These are phyloP conservation scores for Wallacemonas collosoma DNA, from an alignment of 208 protist species.

Conservation along the genomic window DNA sequence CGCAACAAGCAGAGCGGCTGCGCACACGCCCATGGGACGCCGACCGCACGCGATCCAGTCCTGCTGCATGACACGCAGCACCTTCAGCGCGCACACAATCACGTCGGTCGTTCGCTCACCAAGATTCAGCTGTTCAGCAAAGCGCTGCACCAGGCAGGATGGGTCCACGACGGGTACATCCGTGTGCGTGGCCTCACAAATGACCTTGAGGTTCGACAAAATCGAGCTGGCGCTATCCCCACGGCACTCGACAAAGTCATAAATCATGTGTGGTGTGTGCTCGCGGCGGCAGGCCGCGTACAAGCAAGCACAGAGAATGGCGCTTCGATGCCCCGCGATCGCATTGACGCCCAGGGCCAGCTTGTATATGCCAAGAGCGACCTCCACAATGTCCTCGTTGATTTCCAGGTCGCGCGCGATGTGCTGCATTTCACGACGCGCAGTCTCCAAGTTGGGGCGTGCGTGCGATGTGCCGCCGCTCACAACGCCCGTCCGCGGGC, in stretches of 20 bases:
- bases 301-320: constrained; percentile 82
- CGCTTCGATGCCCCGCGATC: constrained; percentile 67
- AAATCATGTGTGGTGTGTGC: constrained; percentile 86
- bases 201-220: constrained; percentile 71
- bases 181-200: constrained; percentile 80
- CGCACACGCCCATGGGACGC: constrained; percentile 89
- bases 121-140: constrained; percentile 88
- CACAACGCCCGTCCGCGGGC: constrained; percentile 39
- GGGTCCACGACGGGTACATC: constrained; percentile 86
- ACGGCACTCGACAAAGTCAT: constrained; percentile 79
- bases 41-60: constrained; percentile 92
- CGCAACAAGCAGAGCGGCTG: constrained; percentile 85
- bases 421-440: constrained; percentile 73
- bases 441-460: constrained; percentile 75
- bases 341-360: constrained; percentile 68
- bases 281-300: constrained; percentile 86
- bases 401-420: constrained; percentile 83
- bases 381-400: constrained; percentile 75
- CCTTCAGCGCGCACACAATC: constrained; percentile 84
- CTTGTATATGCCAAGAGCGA: constrained; percentile 83
- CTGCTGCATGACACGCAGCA: constrained; percentile 86
- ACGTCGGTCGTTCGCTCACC: constrained; percentile 64
- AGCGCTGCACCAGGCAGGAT: constrained; percentile 82
- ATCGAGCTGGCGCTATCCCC: constrained; percentile 67
- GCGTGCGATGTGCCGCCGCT: constrained; percentile 31